Evolutionary conservation across 2,329 filamentous ascomycete genomes (phyloP).

Genomic region (Pseudocercospora fuligena): DNA sequence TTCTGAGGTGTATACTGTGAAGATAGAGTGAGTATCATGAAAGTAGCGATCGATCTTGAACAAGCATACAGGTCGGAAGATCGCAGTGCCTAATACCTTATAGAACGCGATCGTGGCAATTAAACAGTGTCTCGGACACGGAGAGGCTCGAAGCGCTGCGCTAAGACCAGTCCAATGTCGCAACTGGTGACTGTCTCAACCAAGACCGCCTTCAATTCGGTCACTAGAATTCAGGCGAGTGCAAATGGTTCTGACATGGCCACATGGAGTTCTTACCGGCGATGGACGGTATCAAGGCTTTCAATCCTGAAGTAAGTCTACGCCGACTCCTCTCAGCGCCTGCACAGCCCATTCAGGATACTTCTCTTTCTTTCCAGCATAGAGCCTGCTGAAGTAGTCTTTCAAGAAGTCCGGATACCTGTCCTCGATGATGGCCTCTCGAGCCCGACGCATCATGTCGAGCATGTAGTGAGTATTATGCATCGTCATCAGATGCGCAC

Average conservation of each 20-base stretch:
- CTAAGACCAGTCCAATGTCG: no score
- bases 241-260: no score
- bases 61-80: neutral
- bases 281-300: neutral
- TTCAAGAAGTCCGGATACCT: conserved; percentile 77
- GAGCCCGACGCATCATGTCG: conserved; percentile 75
- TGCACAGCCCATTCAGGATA: conserved; percentile 86
- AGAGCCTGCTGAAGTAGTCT: conserved; percentile 76
- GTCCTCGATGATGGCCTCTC: conserved; percentile 61
- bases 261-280: no score
- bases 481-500: conserved; percentile 83
- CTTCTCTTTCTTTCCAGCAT: conserved; percentile 64
- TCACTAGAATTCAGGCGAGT: no score
- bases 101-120: no score
- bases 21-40: neutral
- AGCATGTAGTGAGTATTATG: conserved; percentile 96
- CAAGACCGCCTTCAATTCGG: no score
- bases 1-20: neutral
- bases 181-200: no score
- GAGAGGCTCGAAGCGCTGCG: no score
- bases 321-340: conserved; percentile 76
- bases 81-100: no score
- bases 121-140: no score
- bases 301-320: conserved; percentile 65
- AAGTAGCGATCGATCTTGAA: neutral